These are phyloP conservation scores for Metschnikowia gruessii DNA, from an alignment of 805 yeast genomes.

Conservation along the genomic window DNA sequence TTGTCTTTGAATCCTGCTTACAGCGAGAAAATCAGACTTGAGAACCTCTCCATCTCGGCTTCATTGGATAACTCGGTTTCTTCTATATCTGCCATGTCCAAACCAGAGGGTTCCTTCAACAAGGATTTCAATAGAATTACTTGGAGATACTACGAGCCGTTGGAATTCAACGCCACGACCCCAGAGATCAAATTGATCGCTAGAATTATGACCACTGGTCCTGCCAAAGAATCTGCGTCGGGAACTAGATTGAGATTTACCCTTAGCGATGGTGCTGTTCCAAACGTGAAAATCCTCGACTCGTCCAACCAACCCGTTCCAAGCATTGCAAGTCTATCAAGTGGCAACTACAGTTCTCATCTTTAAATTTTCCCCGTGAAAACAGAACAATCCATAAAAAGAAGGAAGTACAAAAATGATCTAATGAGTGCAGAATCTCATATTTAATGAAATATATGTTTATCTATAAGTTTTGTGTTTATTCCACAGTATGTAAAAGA, in stretches of 20 bases:
- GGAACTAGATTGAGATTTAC: constrained; percentile 71
- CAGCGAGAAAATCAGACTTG: constrained; percentile 41
- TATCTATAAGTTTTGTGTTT: background rate
- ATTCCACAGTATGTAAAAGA: background rate
- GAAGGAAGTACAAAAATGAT: background rate
- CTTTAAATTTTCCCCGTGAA: background rate
- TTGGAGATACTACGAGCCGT: constrained; percentile 61
- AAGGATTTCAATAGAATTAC: constrained; percentile 82
- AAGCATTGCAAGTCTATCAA: constrained; percentile 45
- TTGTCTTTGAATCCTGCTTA: constrained; percentile 54
- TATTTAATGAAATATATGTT: background rate
- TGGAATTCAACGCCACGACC: constrained; percentile 41
- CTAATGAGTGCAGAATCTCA: background rate
- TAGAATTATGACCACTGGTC: constrained; percentile 74
- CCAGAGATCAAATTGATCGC: constrained; percentile 66
- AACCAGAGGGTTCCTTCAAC: constrained; percentile 90
- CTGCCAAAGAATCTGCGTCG: constrained; percentile 65
- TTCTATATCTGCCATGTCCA: constrained; percentile 73
- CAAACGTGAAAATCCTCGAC: constrained; percentile 39
- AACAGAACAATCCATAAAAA: background rate
- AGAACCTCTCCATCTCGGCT: constrained; percentile 61
- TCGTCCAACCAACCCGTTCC: constrained; percentile 38
- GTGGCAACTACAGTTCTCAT: constrained; percentile 48
- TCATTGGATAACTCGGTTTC: constrained; percentile 57
- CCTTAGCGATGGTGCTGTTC: constrained; percentile 44